Base-by-base conservation (phyloP, 768 basidiomycete genomes). In the Tricholoma matsutake region DNA sequence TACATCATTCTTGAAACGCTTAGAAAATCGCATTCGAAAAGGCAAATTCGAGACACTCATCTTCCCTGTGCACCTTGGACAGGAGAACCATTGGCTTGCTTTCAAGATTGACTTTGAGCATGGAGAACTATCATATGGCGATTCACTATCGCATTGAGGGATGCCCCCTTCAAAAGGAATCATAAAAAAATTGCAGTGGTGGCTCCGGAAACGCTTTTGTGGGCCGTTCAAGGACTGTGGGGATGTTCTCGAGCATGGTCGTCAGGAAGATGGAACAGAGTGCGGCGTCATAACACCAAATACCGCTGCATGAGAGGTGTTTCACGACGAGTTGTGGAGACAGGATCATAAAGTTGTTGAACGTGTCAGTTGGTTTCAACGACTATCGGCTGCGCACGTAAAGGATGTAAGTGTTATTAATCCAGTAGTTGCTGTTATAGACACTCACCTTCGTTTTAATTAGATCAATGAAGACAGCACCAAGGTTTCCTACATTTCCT, bases 131-230 rank as follows among this genome's bases (percentile, higher is more conserved):
- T 16, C 25, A 11, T 62, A 62, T 43, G 56, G 57, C 58, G 34
- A 22, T 6, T 39, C 56, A 10, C 25, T 41, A 41, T 37, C 56
- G 22, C 56, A 41, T 37, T 10, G 22, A 9, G 28, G 18, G 9
- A 34, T 54, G 53, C 53, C 35, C 3, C 25, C 32, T n/a, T 31
- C 31, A 34, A 37, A 31, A 16, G 35, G 13, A 6, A 16, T 35
- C 4, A 39, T 58, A 9, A 45, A 32, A 32, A 62, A 62, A 51
- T 25, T 62, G 11, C 57, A 62, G 22, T 62, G 41, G 51, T 62
- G 57, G 61, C 41, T 62, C 18, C 39, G 43, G 18, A 58, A 45
- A 31, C 57, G 37, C 6, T 62, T 62, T 35, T 6, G 39, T 43
- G 29, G 41, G 1, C 10, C 20, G 16, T 62, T 58, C 20, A 37